Conservation (phyloP, 2,329 filamentous ascomycete species). For the Epichloe hybrida region DNA sequence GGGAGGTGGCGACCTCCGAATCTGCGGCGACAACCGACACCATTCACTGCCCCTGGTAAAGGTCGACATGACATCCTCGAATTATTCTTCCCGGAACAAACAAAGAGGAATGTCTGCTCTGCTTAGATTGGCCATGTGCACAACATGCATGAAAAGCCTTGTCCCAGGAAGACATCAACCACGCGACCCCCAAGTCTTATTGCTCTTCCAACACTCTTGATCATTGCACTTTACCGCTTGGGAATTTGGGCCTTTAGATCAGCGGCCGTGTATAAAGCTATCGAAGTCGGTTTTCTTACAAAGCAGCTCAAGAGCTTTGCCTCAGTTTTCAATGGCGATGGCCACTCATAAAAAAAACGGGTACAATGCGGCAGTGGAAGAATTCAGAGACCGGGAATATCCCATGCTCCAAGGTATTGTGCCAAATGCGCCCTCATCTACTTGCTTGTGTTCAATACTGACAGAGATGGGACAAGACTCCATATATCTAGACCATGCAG, state of each 20-base stretch:
- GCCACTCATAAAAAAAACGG: background rate
- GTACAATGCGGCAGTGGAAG: slow-evolving; percentile 48
- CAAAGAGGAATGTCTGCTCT: background rate
- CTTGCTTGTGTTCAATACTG: background rate
- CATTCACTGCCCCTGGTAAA: background rate
- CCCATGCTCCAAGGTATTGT: slow-evolving; percentile 53
- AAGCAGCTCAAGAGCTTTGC: background rate
- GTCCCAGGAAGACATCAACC: background rate
- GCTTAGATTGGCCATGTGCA: background rate
- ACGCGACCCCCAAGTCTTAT: background rate
- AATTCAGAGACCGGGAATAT: slow-evolving; percentile 46
- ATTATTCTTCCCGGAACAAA: background rate
- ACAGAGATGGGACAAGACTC: slow-evolving; percentile 34
- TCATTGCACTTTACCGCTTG: background rate
- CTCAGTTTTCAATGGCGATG: background rate
- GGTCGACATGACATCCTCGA: background rate
- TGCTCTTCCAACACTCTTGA: background rate
- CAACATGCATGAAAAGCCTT: background rate
- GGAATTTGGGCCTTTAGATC: background rate
- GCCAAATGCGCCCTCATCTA: background rate
- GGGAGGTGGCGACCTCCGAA: slow-evolving; percentile 22
- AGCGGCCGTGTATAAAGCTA: background rate
- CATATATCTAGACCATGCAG: slow-evolving; percentile 85
- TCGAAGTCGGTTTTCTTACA: no score
- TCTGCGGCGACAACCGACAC: slow-evolving; percentile 4